Percentiles rank a stretch among this genome's conserved stretches.
Evolutionary conservation across 495 filamentous ascomycete genomes (phyloP).

Genomic region (Hyphodiscus hymeniophilus): DNA sequence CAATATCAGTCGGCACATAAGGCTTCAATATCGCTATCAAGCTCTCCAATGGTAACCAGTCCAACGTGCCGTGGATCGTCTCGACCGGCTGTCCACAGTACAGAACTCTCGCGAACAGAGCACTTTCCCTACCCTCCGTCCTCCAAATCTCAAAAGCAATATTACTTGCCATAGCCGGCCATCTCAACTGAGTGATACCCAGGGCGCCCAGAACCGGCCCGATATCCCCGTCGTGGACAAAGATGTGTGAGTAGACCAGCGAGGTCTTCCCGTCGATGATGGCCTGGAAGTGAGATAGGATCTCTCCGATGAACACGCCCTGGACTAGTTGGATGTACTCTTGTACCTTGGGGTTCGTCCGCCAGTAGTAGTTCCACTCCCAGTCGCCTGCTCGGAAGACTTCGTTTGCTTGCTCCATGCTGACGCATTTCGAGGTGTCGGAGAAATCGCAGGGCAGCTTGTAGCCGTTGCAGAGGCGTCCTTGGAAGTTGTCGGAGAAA

Average conservation of each 20-base stretch:
- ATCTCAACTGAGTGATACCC: slow-evolving; percentile 2
- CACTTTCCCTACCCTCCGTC: not conserved
- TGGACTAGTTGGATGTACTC: slow-evolving; percentile 5
- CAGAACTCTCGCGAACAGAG: not conserved
- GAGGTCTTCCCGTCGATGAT: not conserved
- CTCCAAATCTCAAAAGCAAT: slow-evolving; percentile 5
- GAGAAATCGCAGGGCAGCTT: not conserved
- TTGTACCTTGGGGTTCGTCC: slow-evolving; percentile 5
- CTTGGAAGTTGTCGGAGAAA: slow-evolving; percentile 7
- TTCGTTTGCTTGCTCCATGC: slow-evolving; percentile 1
- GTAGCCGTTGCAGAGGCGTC: slow-evolving; percentile 7
- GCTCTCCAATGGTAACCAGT: not conserved
- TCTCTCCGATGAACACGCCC: slow-evolving; percentile 3
- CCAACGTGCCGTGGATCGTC: slow-evolving; percentile 1
- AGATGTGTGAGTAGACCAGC: not conserved
- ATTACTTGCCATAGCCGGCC: slow-evolving; percentile 3
- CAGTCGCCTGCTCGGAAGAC: slow-evolving; percentile 6
- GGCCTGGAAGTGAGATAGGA: not conserved
- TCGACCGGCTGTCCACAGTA: slow-evolving; percentile 6
- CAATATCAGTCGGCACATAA: slow-evolving; percentile 1
- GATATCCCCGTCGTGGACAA: slow-evolving; percentile 1
- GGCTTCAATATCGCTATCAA: slow-evolving; percentile 2
- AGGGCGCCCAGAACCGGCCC: slow-evolving; percentile 3
- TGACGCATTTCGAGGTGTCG: not conserved
- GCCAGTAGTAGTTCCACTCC: slow-evolving; percentile 10